These are phyloP conservation scores for Blastocystis sp. DNA, from an alignment of 352 stramenopile genomes.

Conservation along the genomic window DNA sequence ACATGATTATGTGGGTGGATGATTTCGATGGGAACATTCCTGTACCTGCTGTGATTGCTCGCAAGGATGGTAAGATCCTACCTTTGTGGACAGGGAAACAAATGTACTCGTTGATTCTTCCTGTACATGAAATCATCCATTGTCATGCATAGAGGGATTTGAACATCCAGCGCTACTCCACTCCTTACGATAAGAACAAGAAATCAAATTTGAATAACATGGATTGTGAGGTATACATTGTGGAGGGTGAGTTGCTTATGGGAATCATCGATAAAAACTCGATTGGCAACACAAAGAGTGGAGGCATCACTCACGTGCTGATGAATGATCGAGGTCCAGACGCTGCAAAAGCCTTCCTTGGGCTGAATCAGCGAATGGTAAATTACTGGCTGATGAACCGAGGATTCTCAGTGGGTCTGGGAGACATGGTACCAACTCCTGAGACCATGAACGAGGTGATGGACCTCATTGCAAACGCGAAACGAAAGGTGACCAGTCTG, in stretches of 20 bases:
- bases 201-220: slow-evolving; percentile 82
- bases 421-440: slow-evolving; percentile 94
- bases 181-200: slow-evolving; percentile 86
- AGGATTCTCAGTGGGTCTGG: slow-evolving; percentile 96
- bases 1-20: slow-evolving; percentile 91
- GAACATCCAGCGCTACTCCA: slow-evolving; percentile 88
- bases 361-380: slow-evolving; percentile 90
- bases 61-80: slow-evolving; percentile 66
- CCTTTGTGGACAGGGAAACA: slow-evolving; percentile 95
- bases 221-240: slow-evolving; percentile 92
- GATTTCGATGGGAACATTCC: slow-evolving; percentile 92
- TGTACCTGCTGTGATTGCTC: slow-evolving; percentile 90
- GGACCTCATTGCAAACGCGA: slow-evolving; percentile 95
- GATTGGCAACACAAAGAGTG: slow-evolving; percentile 87
- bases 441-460: slow-evolving; percentile 94
- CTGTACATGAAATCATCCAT: slow-evolving; percentile 61
- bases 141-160: slow-evolving; percentile 71
- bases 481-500: slow-evolving; percentile 82
- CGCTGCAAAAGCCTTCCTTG: slow-evolving; percentile 75
- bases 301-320: slow-evolving; percentile 92
- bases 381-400: slow-evolving; percentile 96
- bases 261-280: slow-evolving; percentile 98
- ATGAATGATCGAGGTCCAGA: slow-evolving; percentile 74
- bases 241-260: slow-evolving; percentile 88
- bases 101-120: slow-evolving; percentile 90